Percentiles rank a stretch among this genome's conserved stretches.
These are phyloP conservation scores for Eucalyptus viminalis DNA, from an alignment of 345 rosid genomes.

Conservation along the genomic window DNA sequence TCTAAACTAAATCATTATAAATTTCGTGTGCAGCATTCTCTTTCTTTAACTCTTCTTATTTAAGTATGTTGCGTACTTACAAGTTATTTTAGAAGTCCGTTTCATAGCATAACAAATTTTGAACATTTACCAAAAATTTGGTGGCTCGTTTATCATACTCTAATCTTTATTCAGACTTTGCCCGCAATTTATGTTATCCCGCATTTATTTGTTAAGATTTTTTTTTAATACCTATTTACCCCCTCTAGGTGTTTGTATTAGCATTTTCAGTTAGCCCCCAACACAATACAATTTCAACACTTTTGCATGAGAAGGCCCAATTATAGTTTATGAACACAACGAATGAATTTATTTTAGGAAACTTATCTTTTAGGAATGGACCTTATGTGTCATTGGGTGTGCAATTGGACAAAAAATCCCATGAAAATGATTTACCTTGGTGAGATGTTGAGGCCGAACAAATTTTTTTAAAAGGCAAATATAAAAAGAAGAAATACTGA, in stretches of 20 bases:
- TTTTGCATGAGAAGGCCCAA: not conserved
- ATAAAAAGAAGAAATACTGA: not conserved
- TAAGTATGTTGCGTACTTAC: too few relatives aligned
- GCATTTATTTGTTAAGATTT: too few relatives aligned
- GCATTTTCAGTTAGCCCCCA: too few relatives aligned
- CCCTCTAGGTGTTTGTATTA: accelerated
- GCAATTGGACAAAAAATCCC: not conserved
- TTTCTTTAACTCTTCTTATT: too few relatives aligned
- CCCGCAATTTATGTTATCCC: accelerated
- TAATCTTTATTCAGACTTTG: too few relatives aligned
- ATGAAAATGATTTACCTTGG: not conserved
- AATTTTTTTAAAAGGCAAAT: not conserved
- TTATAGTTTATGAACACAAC: not conserved
- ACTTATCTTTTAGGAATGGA: not conserved
- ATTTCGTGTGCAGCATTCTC: too few relatives aligned
- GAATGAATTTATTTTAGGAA: not conserved
- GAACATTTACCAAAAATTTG: accelerated
- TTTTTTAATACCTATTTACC: accelerated
- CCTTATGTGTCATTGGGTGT: not conserved
- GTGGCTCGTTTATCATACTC: too few relatives aligned
- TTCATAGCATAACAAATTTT: too few relatives aligned
- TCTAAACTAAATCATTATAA: too few relatives aligned
- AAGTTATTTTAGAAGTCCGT: too few relatives aligned
- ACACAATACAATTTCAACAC: not conserved
- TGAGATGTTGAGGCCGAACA: not conserved